Evolutionary conservation across 441 rosid genomes (phyloP).

Genomic region (Geranium incanum): DNA sequence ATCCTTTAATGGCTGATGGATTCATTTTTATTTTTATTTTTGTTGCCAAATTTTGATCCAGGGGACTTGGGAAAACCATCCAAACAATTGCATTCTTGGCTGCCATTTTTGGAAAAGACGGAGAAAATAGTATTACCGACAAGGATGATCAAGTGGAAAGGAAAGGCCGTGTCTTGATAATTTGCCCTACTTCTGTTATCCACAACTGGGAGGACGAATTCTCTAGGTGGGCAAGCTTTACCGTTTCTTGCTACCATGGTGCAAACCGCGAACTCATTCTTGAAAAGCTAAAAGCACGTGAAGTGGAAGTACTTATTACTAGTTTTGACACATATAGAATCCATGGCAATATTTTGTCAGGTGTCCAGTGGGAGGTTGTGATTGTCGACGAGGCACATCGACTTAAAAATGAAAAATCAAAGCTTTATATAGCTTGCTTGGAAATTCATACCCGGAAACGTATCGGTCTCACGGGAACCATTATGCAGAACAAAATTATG

Average conservation of each 20-base stretch:
- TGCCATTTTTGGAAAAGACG: constrained; percentile 67
- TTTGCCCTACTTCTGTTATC: constrained; percentile 84
- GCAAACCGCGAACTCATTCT: constrained; percentile 62
- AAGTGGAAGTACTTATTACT: constrained; percentile 66
- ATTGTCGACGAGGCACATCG: constrained; percentile 91
- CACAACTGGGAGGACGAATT: constrained; percentile 90
- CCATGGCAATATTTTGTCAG: constrained; percentile 58
- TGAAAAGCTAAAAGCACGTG: constrained; percentile 59
- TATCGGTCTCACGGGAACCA: constrained; percentile 82
- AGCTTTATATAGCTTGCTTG: constrained; percentile 66
- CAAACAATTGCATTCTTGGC: constrained; percentile 90
- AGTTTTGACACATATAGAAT: constrained; percentile 85
- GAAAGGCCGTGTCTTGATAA: constrained; percentile 56
- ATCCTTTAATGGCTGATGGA: constrained; percentile 7
- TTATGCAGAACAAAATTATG: constrained; percentile 87
- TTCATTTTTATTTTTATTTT: neutral
- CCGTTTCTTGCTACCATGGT: constrained; percentile 67
- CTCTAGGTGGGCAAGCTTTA: constrained; percentile 74
- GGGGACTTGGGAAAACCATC: constrained; percentile 97
- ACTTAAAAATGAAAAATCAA: constrained; percentile 84
- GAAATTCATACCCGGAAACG: constrained; percentile 54
- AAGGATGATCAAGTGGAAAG: constrained; percentile 27
- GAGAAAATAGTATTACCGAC: constrained; percentile 29
- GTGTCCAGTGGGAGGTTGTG: constrained; percentile 76
- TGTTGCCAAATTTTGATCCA: constrained; percentile 18